Evolutionary conservation across 306 rosid genomes (phyloP).

Genomic region (Ochetophila trinervis): DNA sequence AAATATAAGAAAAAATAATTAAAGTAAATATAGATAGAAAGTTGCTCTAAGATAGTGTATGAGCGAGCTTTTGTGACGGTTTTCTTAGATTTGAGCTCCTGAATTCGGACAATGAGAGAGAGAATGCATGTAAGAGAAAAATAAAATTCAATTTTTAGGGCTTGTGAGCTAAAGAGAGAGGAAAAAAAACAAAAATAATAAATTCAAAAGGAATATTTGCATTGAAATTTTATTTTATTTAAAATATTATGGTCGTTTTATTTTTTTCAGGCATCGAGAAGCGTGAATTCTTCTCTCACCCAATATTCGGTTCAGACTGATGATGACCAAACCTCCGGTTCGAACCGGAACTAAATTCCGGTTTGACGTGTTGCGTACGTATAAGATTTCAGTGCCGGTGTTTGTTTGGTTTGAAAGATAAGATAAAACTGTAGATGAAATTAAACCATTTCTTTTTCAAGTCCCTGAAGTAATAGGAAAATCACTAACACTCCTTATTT

Average conservation of each 20-base stretch:
- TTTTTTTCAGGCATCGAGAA: constrained; percentile 25
- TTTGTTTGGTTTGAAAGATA: neutral
- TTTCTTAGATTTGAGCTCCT: neutral
- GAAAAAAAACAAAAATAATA: no score
- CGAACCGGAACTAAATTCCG: neutral
- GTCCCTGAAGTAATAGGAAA: no score
- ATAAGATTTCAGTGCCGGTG: neutral
- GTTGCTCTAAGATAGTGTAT: neutral
- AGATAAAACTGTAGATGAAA: neutral
- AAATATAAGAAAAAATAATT: no score
- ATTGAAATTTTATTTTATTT: neutral
- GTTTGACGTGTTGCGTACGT: neutral
- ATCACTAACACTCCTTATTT: no score
- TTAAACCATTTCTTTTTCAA: no score
- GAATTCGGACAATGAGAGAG: constrained; percentile 29
- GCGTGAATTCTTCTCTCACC: constrained; percentile 44
- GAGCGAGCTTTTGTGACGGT: constrained; percentile 14
- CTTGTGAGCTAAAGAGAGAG: constrained; percentile 6
- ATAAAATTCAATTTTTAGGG: constrained; percentile 27
- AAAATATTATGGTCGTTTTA: constrained; percentile 16
- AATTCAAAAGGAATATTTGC: constrained; percentile 9
- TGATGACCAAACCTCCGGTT: neutral
- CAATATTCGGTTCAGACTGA: constrained; percentile 41
- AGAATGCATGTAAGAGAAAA: neutral
- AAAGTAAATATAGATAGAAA: no score